Evolutionary conservation across 75 land plant genomes (phyloP), one percentile per base, ranked within the genome.

Genomic region (Sequoia sempervirens): DNA sequence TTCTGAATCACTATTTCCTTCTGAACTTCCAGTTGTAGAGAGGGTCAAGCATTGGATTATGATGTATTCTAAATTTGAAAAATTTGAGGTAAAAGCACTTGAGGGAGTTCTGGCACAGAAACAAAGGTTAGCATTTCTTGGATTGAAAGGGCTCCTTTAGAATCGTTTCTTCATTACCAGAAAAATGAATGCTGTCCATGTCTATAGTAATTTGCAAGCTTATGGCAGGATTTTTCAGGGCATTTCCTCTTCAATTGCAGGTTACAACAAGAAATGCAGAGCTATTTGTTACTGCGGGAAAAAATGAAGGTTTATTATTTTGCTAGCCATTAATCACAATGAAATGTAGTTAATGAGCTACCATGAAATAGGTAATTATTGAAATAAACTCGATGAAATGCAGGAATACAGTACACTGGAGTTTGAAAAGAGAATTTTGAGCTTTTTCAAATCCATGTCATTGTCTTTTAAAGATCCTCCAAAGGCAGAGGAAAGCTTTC

Each of bases 181-280:
- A 78, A 26, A 9, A 43, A 43, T 47, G n/a, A 82, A 30, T n/a
- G 9, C 30, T 38, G 58, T 80, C 76, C 73, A 81, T n/a, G 23
- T 84, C 61, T 76, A 73, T 72, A 36, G 82, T 72, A 66, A 78
- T 85, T 85, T 80, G 50, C 83, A 87, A 79, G 84, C 74, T 58
- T 82, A 38, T 85, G 76, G 64, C 75, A 86, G 56, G 85, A 85
- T 84, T 85, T 73, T 85, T 86, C 84, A 83, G 85, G 86, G 84
- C 41, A 86, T 88, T 89, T 85, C 82, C 76, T 86, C 81, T 87
- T 88, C 79, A 81, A 87, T 85, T 93, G 87, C 94, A 95, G 97
- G 90, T 90, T 95, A 72, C 97, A 93, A 66, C 88, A 86, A 50
- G 97, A 95, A 87, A 91, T 95, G 94, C 91, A 87, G 88, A 91